Conservation (phyloP, 2,329 filamentous ascomycete species). For the Tetracladium maxilliforme region DNA sequence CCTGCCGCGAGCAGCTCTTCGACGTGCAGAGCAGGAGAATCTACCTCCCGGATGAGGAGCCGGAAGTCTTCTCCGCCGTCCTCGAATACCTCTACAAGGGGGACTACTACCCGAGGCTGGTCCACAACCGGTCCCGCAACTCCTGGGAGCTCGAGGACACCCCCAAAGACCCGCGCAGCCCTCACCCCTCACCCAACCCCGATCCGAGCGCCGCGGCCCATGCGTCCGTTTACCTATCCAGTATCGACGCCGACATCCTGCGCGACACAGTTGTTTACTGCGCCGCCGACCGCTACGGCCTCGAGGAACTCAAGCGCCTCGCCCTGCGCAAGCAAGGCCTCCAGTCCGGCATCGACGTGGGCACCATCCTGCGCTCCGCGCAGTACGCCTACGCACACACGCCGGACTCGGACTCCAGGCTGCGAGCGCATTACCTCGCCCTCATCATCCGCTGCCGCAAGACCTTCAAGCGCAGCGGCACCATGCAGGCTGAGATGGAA, state of each 20-base stretch:
- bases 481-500: conserved; percentile 98
- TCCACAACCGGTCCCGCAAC: conserved; percentile 74
- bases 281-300: conserved; percentile 74
- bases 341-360: conserved; percentile 82
- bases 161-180: no score
- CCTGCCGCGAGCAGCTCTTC: conserved; percentile 58
- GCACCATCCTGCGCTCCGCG: conserved; percentile 79
- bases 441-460: conserved; percentile 94
- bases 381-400: conserved; percentile 95
- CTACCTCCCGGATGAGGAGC: conserved; percentile 63
- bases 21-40: conserved; percentile 65
- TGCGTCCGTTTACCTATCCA: conserved; percentile 64
- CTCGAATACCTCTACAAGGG: conserved; percentile 97
- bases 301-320: conserved; percentile 85
- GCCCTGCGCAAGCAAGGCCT: conserved; percentile 89
- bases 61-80: conserved; percentile 82
- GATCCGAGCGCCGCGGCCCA: conserved; percentile 42
- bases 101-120: conserved; percentile 81
- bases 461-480: conserved; percentile 96
- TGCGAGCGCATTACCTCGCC: conserved; percentile 93
- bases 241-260: conserved; percentile 62
- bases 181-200: conserved; percentile 40
- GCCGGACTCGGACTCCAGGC: conserved; percentile 77
- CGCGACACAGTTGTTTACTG: conserved; percentile 94
- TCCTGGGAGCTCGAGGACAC: conserved; percentile 80